phyloP scores from a whole-genome alignment of 345 rosid genomes.

The Durio zibethinus region DNA sequence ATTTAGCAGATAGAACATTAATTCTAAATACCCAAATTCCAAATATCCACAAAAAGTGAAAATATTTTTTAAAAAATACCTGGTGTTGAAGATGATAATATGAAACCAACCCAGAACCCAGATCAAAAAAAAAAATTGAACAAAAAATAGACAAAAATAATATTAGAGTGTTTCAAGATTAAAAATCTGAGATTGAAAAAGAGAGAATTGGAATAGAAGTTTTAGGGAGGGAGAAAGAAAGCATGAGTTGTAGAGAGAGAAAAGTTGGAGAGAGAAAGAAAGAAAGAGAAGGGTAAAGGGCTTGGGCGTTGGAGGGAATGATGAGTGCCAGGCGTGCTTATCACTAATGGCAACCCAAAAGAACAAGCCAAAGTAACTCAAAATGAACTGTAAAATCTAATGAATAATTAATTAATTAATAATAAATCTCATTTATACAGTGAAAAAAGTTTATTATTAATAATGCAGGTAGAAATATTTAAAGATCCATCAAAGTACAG shows the following conservation, averaged over 20 bases:
- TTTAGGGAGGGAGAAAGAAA: conserved; percentile 29
- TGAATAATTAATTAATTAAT: conserved; percentile 13
- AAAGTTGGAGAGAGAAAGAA: conserved; percentile 31
- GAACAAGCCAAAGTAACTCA: background rate
- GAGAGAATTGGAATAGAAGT: conserved; percentile 24
- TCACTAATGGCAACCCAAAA: conserved; percentile 72
- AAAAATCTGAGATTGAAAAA: conserved; percentile 22
- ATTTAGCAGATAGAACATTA: conserved; percentile 14
- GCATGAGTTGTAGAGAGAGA: conserved; percentile 27
- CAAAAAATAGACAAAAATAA: conserved; percentile 10
- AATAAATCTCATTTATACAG: conserved; percentile 3
- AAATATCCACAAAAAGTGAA: conserved; percentile 8
- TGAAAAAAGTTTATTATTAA: background rate
- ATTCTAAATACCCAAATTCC: conserved; percentile 16
- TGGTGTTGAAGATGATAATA: conserved; percentile 26
- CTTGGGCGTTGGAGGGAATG: conserved; percentile 63
- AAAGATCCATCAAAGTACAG: background rate
- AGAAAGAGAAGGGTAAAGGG: conserved; percentile 22
- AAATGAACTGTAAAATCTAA: conserved; percentile 28
- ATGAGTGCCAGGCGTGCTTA: conserved; percentile 96
- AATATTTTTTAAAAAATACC: conserved; percentile 24
- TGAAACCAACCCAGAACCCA: conserved; percentile 28
- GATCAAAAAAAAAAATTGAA: conserved; percentile 59
- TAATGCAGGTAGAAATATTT: background rate
- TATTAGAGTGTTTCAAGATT: conserved; percentile 10